Base-by-base conservation (phyloP, 257 asterid species). In the Solanum rostratum region DNA sequence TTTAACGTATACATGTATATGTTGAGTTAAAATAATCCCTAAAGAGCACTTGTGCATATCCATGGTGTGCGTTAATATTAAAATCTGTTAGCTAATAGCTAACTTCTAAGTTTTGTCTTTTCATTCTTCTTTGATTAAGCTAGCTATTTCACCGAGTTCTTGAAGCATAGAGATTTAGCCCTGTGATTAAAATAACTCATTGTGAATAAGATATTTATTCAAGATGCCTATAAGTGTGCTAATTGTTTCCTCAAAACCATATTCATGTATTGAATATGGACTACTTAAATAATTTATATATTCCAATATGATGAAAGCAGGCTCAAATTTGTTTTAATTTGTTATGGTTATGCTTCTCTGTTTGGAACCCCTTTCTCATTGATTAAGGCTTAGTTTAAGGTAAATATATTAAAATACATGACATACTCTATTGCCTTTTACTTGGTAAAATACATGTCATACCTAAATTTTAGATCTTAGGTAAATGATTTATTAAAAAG, bases 51-150 rank as follows among this genome's bases (percentile, higher is more conserved):
- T 33, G 37, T 33, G 37, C 0, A 0, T 33, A n/a, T n/a, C n/a
- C n/a, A n/a, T 0, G 5, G 5, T 33, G 3, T 0, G 37, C 3
- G 37, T 33, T n/a, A n/a, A n/a, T n/a, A n/a, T n/a, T n/a, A n/a
- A n/a, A n/a, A n/a, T n/a, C n/a, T n/a, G n/a, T n/a, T n/a, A n/a
- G n/a, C n/a, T n/a, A n/a, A n/a, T n/a, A n/a, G n/a, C 37, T 5
- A 33, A 33, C 4, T 33, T 33, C 3, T 3, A 33, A 33, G 37
- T 33, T 33, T 33, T 33, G 37, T 5, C 37, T 2, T 33, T 33
- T 33, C 4, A 33, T 33, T 33, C n/a, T n/a, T n/a, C n/a, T n/a
- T n/a, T n/a, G n/a, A n/a, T n/a, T n/a, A n/a, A n/a, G n/a, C n/a
- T n/a, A n/a, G 4, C 55, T 13, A 50, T 50, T 50, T 50, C 55